Conservation (phyloP, 2,329 filamentous ascomycete genomes). For the Cryphonectria naterciae region DNA sequence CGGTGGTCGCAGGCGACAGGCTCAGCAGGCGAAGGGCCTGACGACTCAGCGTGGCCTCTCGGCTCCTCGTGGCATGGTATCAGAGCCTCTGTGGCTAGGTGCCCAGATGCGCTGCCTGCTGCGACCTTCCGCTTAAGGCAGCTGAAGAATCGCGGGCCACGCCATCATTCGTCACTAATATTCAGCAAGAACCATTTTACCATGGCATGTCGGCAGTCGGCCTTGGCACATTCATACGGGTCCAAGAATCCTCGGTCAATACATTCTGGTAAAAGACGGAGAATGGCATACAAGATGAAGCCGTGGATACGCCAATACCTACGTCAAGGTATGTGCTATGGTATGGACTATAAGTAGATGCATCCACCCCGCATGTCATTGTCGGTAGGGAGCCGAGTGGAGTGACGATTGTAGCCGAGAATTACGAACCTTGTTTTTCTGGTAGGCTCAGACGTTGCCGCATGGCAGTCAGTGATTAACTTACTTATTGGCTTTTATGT, state of each 20-base stretch:
- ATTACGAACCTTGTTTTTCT: not conserved
- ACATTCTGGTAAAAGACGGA: conserved; percentile 8
- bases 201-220: conserved; percentile 1
- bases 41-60: not conserved
- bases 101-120: conserved; percentile 4
- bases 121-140: conserved; percentile 28
- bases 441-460: not conserved
- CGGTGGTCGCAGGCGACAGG: not conserved
- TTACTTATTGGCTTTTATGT: not conserved
- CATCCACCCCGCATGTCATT: not conserved
- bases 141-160: conserved; percentile 8
- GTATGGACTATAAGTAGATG: not conserved
- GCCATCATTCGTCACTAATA: conserved; percentile 18
- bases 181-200: not conserved
- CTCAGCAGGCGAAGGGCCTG: not conserved
- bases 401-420: not conserved
- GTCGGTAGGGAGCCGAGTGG: not conserved
- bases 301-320: not conserved
- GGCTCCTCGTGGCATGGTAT: conserved; percentile 5
- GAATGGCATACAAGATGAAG: not conserved
- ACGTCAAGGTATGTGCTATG: not conserved
- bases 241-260: not conserved
- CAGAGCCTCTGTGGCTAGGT: conserved; percentile 9
- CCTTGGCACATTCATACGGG: not conserved
- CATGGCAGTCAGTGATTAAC: not conserved